phyloP scores from a whole-genome alignment of 306 rosid species.

The Amphicarpaea edgeworthii region DNA sequence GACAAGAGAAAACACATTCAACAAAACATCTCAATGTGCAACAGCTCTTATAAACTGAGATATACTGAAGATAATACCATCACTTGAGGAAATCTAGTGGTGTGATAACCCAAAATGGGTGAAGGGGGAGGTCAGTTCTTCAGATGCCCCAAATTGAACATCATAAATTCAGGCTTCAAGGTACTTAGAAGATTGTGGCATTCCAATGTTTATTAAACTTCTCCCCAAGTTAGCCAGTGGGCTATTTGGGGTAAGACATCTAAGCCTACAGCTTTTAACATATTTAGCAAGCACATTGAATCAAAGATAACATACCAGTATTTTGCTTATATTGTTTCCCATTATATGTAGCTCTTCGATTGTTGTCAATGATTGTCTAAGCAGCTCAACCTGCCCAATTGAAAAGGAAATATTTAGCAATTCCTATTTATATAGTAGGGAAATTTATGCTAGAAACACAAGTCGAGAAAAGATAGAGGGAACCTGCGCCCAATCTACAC shows the following conservation, averaged over 20 bases:
- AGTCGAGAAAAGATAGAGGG: conserved; percentile 27
- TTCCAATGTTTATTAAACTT: conserved; percentile 2
- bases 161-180: no score
- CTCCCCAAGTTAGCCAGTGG: conserved; percentile 30
- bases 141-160: conserved; percentile 25
- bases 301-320: conserved; percentile 59
- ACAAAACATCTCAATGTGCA: conserved; percentile 30
- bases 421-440: background rate
- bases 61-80: background rate
- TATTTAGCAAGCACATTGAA: conserved; percentile 39
- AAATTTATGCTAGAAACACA: conserved; percentile 19
- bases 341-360: conserved; percentile 91
- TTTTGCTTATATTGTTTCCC: conserved; percentile 78
- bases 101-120: conserved; percentile 1
- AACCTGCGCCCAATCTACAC: conserved; percentile 85
- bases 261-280: conserved; percentile 10
- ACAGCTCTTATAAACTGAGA: conserved; percentile 14
- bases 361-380: conserved; percentile 66
- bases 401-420: conserved; percentile 46
- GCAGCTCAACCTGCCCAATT: conserved; percentile 74
- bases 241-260: conserved; percentile 13
- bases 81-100: conserved; percentile 20
- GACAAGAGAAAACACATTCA: conserved; percentile 29
- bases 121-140: conserved; percentile 6
- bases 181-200: background rate